Base-by-base conservation (phyloP, 495 filamentous ascomycete genomes). In the Thozetella sp. region DNA sequence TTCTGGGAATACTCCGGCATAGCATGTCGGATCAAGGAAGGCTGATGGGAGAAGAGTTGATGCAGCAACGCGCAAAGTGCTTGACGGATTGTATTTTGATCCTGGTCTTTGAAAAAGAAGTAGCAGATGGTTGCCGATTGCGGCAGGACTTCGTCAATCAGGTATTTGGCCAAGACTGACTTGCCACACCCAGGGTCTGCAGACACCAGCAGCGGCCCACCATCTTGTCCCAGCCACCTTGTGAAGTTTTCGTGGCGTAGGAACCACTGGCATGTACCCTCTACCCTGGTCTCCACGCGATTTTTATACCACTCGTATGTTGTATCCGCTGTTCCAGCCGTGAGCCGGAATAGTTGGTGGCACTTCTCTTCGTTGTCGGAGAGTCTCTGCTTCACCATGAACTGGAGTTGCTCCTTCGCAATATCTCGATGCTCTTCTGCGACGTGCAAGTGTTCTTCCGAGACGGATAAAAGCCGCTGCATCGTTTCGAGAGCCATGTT, bases 161-260 rank as follows among this genome's bases (percentile, higher is more conserved):
- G 61, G 15, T 67, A 77, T 37, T 69, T 74, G 1, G 75, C 56
- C 19, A 81, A 56, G 9, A 81, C 78, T 0, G 80, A 80, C 59
- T 83, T 83, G 1, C 80, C 80, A 58, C 77, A 82, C 3, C 79
- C 80, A 22, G 79, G 79, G 55, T 81, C 71, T 11, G 79, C 78
- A 10, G 78, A 72, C 1, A 82, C 62, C 9, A 83, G 65, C 0
- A 69, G 59, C 17, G 53, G 51, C 22, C 61, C 25, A 0, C 54
- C 22, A 13, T 65, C 53, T 24, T 37, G 20, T 23, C 26, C 25
- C 57, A 62, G 1, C 63, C 59, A 65, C 2, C 6, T 0, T 15
- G 25, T 20, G 10, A 50, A 65, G 15, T 46, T 20, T 0, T 62
- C 23, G 30, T 76, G 65, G 0, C 60, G 30, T 2, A 75, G 53